phyloP scores from a whole-genome alignment of 2,329 filamentous ascomycete genomes.

The Aureobasidium sp. region DNA sequence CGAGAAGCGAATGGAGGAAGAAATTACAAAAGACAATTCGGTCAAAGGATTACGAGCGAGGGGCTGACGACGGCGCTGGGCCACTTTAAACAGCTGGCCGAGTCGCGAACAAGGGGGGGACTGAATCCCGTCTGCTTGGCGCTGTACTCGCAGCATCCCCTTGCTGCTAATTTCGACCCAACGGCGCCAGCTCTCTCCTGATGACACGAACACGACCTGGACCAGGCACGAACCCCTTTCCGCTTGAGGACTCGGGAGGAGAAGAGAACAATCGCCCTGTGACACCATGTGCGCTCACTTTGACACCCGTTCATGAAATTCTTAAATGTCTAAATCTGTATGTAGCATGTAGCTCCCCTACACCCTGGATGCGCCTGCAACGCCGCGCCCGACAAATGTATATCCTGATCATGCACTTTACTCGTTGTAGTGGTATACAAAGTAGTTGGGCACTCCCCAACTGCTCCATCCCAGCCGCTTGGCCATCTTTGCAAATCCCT shows the following conservation, averaged over 20 bases:
- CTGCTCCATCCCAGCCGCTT: slow-evolving; percentile 76
- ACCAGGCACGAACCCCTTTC: neutral
- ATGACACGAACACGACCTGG: slow-evolving; percentile 7
- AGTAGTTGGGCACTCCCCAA: slow-evolving; percentile 91
- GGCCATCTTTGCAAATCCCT: slow-evolving; percentile 97
- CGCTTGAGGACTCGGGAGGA: neutral
- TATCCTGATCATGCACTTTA: slow-evolving; percentile 29
- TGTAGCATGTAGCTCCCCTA: neutral
- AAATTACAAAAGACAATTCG: slow-evolving; percentile 1
- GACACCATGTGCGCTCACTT: neutral
- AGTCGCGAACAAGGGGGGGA: neutral
- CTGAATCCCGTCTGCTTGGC: neutral
- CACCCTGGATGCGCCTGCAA: slow-evolving; percentile 6
- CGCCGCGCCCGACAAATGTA: slow-evolving; percentile 10
- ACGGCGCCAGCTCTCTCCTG: slow-evolving; percentile 5
- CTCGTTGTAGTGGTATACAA: slow-evolving; percentile 91
- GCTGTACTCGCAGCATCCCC: neutral
- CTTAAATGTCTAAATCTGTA: slow-evolving; percentile 5
- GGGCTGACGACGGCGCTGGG: slow-evolving; percentile 8
- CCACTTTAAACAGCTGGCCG: neutral
- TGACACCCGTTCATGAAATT: neutral
- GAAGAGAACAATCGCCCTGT: neutral
- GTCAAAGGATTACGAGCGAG: neutral
- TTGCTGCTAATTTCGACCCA: slow-evolving; percentile 12
- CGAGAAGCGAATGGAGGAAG: neutral